Evolutionary conservation across 371 early-diverging fungal genomes (phyloP), one percentile per base, ranked within the genome.

Genomic region (Mucor mucedo): DNA sequence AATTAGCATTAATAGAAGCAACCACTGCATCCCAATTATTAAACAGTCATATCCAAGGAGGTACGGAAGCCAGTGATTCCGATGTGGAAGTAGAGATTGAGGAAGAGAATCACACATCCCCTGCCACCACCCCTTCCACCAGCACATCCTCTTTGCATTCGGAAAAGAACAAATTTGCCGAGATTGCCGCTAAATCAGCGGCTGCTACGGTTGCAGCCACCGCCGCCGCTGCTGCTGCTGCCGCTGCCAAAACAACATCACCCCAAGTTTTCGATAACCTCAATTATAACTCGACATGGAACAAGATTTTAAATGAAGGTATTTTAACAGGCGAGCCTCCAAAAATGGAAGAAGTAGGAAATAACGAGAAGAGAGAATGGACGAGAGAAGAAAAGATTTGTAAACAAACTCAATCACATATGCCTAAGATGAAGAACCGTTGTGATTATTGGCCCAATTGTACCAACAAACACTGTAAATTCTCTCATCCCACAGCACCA

Each of bases 401-500:
- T 40, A 70, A 69, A 47, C 80, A 79, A 58, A 58, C 66, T n/a
- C 77, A 77, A 44, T 55, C 66, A 5, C 72, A 77, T 41, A 62
- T 56, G 8, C 77, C 80, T 33, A 62, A 63, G 9, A 72, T 82
- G 71, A 83, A 81, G 66, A 72, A 82, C 13, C 75, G 86, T 5
- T 85, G 86, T 65, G 69, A 72, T 50, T 81, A 77, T 62, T 85
- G 86, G 86, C 86, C 86, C 9, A 70, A 72, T 44, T 86, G 86
- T 63, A 86, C 84, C 28, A 86, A 86, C 70, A 83, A 84, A 56
- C 77, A 83, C 52, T 86, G 86, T 77, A 86, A 86, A 62, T 86
- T 76, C 61, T 73, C 71, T 10, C 86, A 86, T 57, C 84, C 86
- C 14, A 62, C 73, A 2, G 67, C 68, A 41, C 75, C 71, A 28